Evolutionary conservation across 2,329 filamentous ascomycete species (phyloP).

Genomic region (Erysiphe neolycopersici): DNA sequence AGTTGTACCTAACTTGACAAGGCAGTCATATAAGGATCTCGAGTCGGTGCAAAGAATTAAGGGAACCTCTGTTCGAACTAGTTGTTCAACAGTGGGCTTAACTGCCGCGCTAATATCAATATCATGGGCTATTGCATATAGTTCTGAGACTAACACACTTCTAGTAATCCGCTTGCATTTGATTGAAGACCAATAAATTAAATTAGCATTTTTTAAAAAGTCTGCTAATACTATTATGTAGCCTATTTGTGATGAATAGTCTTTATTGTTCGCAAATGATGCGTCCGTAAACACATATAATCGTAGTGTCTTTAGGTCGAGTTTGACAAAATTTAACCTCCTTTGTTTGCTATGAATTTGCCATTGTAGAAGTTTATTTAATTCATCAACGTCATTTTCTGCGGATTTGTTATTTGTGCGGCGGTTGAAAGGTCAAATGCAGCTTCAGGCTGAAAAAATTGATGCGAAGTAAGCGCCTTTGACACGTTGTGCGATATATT

Average conservation of each 20-base stretch:
- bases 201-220: background rate
- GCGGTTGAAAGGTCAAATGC: too few relatives aligned
- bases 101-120: background rate
- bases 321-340: background rate
- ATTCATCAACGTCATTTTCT: background rate
- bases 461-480: conserved; percentile 2
- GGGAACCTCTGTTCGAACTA: background rate
- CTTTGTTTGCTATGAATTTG: background rate
- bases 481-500: conserved; percentile 1
- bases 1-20: background rate
- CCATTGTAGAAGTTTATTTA: background rate
- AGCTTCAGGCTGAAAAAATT: conserved; percentile 1
- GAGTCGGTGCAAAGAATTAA: background rate
- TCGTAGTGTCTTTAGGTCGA: background rate
- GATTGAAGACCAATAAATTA: background rate
- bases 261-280: too few relatives aligned
- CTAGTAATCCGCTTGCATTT: background rate
- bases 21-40: background rate
- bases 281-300: background rate
- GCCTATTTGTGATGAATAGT: background rate
- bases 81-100: background rate
- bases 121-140: background rate
- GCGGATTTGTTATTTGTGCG: background rate
- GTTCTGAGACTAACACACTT: background rate
- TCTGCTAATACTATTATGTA: too few relatives aligned